Conservation (phyloP, 371 early-diverging fungal genomes). For the Apophysomyces elegans region DNA sequence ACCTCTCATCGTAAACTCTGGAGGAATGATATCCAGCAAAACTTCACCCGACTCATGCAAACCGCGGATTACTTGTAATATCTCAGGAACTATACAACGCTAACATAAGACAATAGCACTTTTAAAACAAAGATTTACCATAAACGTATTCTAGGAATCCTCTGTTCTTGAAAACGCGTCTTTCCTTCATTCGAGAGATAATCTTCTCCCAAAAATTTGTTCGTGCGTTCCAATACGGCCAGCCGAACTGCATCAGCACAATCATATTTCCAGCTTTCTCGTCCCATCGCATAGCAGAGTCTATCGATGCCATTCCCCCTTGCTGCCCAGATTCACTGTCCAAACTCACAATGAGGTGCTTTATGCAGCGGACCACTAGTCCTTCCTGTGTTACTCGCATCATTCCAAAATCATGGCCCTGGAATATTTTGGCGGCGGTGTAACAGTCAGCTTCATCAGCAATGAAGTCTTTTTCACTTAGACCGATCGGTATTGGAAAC, state of each 20-base stretch:
- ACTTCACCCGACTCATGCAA: slow-evolving; percentile 45
- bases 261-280: slow-evolving; percentile 54
- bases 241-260: slow-evolving; percentile 56
- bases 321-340: slow-evolving; percentile 49
- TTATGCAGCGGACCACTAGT: slow-evolving; percentile 50
- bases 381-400: slow-evolving; percentile 56
- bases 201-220: slow-evolving; percentile 50
- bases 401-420: slow-evolving; percentile 51
- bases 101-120: background rate
- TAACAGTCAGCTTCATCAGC: slow-evolving; percentile 46
- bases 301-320: slow-evolving; percentile 53
- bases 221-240: slow-evolving; percentile 54
- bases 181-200: slow-evolving; percentile 43
- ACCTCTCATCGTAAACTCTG: slow-evolving; percentile 47
- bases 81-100: slow-evolving; percentile 36
- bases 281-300: slow-evolving; percentile 54
- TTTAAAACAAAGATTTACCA: slow-evolving; percentile 25
- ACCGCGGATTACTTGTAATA: slow-evolving; percentile 41
- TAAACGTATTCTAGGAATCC: slow-evolving; percentile 52
- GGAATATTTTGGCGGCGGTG: slow-evolving; percentile 39
- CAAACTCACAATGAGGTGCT: slow-evolving; percentile 51
- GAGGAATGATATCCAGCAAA: slow-evolving; percentile 53
- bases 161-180: slow-evolving; percentile 45
- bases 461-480: slow-evolving; percentile 45
- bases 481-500: slow-evolving; percentile 45